A percentile compares a stretch with the other conserved stretches of the same genome.
Evolutionary conservation across 306 rosid genomes (phyloP).

Genomic region (Prunus campanulata): DNA sequence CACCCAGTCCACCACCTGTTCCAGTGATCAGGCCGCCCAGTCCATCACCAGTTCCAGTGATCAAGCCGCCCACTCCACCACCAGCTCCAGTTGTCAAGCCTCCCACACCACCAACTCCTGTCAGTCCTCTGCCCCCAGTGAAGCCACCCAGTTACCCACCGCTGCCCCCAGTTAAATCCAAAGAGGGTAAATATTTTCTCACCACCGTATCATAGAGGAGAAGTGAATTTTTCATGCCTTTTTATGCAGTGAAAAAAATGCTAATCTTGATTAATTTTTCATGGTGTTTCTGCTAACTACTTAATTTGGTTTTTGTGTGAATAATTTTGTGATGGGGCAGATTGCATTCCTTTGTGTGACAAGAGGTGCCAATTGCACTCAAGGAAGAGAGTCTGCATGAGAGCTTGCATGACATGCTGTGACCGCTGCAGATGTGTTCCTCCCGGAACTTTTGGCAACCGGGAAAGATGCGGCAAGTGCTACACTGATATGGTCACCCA

Average conservation of each 20-base stretch:
- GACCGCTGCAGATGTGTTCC: constrained; percentile 89
- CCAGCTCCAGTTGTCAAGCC: constrained; percentile 14
- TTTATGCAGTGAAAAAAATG: not conserved
- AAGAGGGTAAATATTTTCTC: constrained; percentile 33
- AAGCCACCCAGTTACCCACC: constrained; percentile 36
- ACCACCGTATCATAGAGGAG: not conserved
- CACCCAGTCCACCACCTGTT: constrained; percentile 41
- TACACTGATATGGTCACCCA: constrained; percentile 80
- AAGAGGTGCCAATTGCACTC: constrained; percentile 58
- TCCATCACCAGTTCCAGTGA: constrained; percentile 17
- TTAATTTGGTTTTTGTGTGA: no score
- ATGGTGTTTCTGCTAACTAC: not conserved
- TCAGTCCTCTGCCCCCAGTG: not conserved
- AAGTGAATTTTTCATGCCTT: not conserved
- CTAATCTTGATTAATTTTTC: not conserved
- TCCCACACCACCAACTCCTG: not conserved
- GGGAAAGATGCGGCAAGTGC: constrained; percentile 82
- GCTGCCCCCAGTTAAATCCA: constrained; percentile 50
- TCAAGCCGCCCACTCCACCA: constrained; percentile 6
- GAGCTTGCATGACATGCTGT: constrained; percentile 88
- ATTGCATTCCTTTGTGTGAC: constrained; percentile 62
- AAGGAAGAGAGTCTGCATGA: constrained; percentile 51
- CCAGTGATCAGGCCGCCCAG: constrained; percentile 23
- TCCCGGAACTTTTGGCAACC: constrained; percentile 86
- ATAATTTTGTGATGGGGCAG: constrained; percentile 33